Percentiles rank a stretch among this genome's conserved stretches.
These are phyloP conservation scores for Barnettozyma pratensis DNA, from an alignment of 805 yeast species.

Conservation along the genomic window DNA sequence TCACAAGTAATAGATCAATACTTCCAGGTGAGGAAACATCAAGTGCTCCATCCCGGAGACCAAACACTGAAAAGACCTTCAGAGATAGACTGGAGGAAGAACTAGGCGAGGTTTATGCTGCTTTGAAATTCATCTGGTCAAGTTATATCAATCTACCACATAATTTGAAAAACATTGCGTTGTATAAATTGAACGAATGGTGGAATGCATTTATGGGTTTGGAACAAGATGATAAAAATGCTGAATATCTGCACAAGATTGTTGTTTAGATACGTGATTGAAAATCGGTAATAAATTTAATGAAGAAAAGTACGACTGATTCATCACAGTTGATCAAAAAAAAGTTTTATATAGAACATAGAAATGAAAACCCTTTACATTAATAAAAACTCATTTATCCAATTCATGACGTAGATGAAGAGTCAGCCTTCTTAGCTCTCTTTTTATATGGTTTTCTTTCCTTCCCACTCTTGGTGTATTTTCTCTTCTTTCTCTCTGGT, in stretches of 20 bases:
- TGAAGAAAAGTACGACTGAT: neutral
- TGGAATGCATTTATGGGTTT: conserved; percentile 82
- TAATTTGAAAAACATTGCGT: conserved; percentile 43
- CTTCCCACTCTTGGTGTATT: conserved; percentile 27
- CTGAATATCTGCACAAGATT: conserved; percentile 20
- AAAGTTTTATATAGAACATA: neutral
- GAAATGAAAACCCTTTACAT: neutral
- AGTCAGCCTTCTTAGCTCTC: conserved; percentile 25
- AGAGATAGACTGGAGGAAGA: conserved; percentile 47
- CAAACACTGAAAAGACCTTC: conserved; percentile 11
- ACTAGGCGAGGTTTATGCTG: conserved; percentile 46
- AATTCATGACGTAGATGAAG: conserved; percentile 1
- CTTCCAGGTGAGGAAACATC: neutral
- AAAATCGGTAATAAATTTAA: neutral
- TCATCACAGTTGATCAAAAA: neutral
- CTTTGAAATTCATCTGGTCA: conserved; percentile 54
- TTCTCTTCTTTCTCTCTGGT: conserved; percentile 24
- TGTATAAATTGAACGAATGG: conserved; percentile 45
- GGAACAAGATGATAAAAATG: conserved; percentile 19
- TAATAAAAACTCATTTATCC: neutral
- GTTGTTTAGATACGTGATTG: conserved; percentile 2
- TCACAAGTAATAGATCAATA: neutral
- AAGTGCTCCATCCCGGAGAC: neutral
- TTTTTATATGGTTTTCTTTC: conserved; percentile 30
- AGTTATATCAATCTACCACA: conserved; percentile 72